These are phyloP conservation scores for Effrenium voratum DNA, from an alignment of 73 alveolate species.

Conservation along the genomic window DNA sequence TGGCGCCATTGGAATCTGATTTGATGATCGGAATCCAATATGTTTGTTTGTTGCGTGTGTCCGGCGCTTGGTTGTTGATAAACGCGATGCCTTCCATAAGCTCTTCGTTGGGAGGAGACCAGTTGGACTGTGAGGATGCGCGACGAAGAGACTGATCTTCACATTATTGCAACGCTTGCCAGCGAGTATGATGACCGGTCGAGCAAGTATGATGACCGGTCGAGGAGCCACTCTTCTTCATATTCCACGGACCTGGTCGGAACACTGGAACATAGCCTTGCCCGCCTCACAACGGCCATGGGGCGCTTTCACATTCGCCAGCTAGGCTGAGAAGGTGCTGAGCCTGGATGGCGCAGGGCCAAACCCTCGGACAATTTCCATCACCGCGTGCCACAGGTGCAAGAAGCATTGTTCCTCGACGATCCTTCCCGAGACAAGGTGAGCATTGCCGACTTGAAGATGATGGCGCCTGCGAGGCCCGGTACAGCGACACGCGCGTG, in stretches of 20 bases:
- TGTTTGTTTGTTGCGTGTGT: constrained; percentile 18
- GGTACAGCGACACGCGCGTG: constrained; percentile 15
- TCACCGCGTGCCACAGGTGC: neutral
- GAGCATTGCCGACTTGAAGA: constrained; percentile 33
- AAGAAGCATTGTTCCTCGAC: constrained; percentile 29
- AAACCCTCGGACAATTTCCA: neutral
- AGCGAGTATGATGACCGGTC: too few relatives aligned
- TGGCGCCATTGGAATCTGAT: constrained; percentile 25
- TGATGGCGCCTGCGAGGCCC: neutral
- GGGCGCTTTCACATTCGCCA: constrained; percentile 7
- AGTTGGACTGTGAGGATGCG: too few relatives aligned
- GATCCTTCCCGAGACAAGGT: constrained; percentile 20
- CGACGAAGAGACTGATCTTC: too few relatives aligned
- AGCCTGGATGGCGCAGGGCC: neutral
- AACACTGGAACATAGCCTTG: too few relatives aligned
- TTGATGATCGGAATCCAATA: constrained; percentile 39
- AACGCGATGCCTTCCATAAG: constrained; percentile 3
- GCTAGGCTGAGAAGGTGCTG: too few relatives aligned
- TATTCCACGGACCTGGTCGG: too few relatives aligned
- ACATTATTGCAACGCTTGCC: too few relatives aligned
- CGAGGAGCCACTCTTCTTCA: too few relatives aligned
- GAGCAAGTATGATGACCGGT: too few relatives aligned
- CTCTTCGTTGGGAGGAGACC: constrained; percentile 6
- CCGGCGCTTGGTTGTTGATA: constrained; percentile 31
- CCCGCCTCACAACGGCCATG: constrained; percentile 11